A percentile compares a stretch with the other conserved stretches of the same genome.
Conservation (phyloP, 1,139 yeast species). For the Keqinozyma sinolaborantium region DNA sequence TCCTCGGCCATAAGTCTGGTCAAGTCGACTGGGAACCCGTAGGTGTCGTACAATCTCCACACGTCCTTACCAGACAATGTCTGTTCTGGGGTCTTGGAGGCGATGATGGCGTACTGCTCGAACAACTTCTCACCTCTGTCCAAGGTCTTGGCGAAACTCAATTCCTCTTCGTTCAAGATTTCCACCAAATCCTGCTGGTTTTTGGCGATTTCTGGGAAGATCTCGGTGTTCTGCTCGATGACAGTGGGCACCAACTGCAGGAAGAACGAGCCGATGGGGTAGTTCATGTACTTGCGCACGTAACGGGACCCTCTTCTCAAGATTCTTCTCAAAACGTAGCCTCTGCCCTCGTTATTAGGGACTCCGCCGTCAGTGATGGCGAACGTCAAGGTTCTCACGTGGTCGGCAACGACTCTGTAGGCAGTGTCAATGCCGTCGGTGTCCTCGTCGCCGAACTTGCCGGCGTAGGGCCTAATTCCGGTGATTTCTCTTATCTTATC, state of each 20-base stretch:
- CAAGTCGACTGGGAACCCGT: slow-evolving; percentile 98
- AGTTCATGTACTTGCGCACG: slow-evolving; percentile 93
- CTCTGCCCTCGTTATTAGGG: slow-evolving; percentile 98
- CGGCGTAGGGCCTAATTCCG: slow-evolving; percentile 85
- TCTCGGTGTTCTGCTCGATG: slow-evolving; percentile 80
- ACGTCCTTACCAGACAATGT: slow-evolving; percentile 89
- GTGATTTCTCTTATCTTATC: slow-evolving; percentile 85
- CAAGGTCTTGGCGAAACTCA: slow-evolving; percentile 88
- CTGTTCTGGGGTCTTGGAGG: slow-evolving; percentile 71
- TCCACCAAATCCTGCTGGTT: slow-evolving; percentile 78
- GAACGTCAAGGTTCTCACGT: slow-evolving; percentile 92
- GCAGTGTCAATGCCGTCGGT: slow-evolving; percentile 95
- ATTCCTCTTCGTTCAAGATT: slow-evolving; percentile 93
- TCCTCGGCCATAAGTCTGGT: slow-evolving; percentile 99
- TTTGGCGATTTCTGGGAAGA: slow-evolving; percentile 84
- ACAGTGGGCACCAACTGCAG: slow-evolving; percentile 90
- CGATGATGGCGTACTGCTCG: slow-evolving; percentile 85
- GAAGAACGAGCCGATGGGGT: slow-evolving; percentile 92
- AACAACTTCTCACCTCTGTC: slow-evolving; percentile 98
- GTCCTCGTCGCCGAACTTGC: slow-evolving; percentile 91
- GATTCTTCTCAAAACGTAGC: slow-evolving; percentile 94
- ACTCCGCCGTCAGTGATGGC: slow-evolving; percentile 99
- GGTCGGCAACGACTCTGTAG: slow-evolving; percentile 96
- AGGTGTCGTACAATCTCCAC: slow-evolving; percentile 98
- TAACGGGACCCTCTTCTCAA: slow-evolving; percentile 97